phyloP scores from a whole-genome alignment of 345 rosid species.

The Salix arbutifolia region DNA sequence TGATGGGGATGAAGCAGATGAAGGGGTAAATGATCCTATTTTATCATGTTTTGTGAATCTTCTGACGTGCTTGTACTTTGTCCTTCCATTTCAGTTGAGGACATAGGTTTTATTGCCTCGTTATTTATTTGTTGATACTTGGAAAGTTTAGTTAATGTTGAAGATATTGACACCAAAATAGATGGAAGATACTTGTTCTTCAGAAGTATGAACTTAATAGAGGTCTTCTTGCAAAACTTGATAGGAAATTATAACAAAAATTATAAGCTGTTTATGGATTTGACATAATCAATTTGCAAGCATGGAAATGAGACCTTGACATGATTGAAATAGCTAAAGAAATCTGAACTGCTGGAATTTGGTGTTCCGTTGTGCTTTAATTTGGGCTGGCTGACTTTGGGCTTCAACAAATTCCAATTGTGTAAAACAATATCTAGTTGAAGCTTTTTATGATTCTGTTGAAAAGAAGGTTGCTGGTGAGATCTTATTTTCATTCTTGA shows the following conservation, averaged over 20 bases:
- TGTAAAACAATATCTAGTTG: not conserved
- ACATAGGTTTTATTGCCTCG: not conserved
- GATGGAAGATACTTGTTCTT: not conserved
- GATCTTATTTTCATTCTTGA: not conserved
- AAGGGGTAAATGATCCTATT: constrained; percentile 15
- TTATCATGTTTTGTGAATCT: not conserved
- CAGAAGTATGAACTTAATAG: not conserved
- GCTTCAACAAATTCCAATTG: not conserved
- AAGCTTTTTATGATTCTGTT: not conserved
- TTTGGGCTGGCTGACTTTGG: not conserved
- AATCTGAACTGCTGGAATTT: not conserved
- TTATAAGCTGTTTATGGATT: not conserved
- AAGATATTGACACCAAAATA: not conserved
- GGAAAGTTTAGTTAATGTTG: not conserved
- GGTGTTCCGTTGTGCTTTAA: not conserved
- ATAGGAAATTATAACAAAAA: not conserved
- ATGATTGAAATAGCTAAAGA: not conserved
- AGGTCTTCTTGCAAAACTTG: not conserved
- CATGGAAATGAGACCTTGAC: not conserved
- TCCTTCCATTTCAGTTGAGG: not conserved
- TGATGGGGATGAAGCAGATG: constrained; percentile 20
- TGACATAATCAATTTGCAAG: not conserved
- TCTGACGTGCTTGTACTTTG: not conserved
- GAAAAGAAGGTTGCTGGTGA: not conserved
- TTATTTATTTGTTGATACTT: not conserved